phyloP scores from a whole-genome alignment of 352 stramenopile genomes.

The Globisporangium barbulae region DNA sequence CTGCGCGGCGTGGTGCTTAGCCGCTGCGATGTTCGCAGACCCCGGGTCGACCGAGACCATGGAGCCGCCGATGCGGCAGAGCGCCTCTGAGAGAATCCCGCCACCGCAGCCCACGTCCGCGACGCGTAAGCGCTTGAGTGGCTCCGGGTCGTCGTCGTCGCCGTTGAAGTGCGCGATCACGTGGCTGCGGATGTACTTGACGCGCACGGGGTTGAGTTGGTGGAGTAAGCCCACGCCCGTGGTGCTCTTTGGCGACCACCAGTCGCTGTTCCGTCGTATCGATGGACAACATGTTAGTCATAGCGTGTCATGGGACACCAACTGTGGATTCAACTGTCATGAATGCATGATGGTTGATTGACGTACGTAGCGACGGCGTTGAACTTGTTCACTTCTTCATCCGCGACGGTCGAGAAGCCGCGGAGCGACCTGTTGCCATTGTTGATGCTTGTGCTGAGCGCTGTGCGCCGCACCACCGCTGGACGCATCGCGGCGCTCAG shows the following conservation, averaged over 20 bases:
- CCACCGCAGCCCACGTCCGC: slow-evolving; percentile 79
- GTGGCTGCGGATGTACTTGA: slow-evolving; percentile 80
- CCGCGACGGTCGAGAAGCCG: slow-evolving; percentile 59
- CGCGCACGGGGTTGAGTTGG: slow-evolving; percentile 79
- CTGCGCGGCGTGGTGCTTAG: slow-evolving; percentile 53
- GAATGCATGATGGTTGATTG: slow-evolving; percentile 5
- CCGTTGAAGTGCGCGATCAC: slow-evolving; percentile 62
- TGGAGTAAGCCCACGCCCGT: slow-evolving; percentile 76
- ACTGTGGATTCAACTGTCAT: neutral
- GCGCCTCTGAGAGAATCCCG: slow-evolving; percentile 79
- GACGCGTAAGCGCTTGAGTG: slow-evolving; percentile 51
- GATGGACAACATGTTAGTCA: neutral
- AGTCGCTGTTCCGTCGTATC: slow-evolving; percentile 46
- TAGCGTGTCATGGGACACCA: neutral
- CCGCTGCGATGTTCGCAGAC: slow-evolving; percentile 65
- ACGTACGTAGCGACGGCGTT: slow-evolving; percentile 69
- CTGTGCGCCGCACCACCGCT: neutral
- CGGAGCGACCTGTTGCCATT: neutral
- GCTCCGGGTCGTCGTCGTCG: slow-evolving; percentile 43
- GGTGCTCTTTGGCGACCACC: slow-evolving; percentile 74
- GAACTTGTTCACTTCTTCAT: slow-evolving; percentile 82
- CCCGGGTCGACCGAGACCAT: slow-evolving; percentile 77
- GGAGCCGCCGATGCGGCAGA: slow-evolving; percentile 70
- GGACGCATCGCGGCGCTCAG: neutral
- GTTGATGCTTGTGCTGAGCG: neutral